Percentiles rank a stretch among this genome's conserved stretches.
phyloP scores from a whole-genome alignment of 1,284 basidiomycete species.

The Irpex sp. region DNA sequence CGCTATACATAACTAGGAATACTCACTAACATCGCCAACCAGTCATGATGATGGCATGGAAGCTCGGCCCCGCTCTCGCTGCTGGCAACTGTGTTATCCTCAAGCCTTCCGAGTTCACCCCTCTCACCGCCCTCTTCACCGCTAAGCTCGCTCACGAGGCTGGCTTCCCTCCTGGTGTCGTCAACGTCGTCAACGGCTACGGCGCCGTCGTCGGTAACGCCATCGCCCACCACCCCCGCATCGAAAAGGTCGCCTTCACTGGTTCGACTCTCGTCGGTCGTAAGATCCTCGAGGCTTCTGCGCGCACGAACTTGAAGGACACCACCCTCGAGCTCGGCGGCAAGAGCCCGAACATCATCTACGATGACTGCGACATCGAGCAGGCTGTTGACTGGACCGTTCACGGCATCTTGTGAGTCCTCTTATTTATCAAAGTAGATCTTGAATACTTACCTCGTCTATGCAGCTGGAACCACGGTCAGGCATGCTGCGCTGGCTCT shows the following conservation, averaged over 20 bases:
- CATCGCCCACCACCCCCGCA: constrained; percentile 58
- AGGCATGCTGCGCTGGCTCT: constrained; percentile 83
- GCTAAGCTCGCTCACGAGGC: constrained; percentile 45
- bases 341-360: constrained; percentile 82
- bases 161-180: constrained; percentile 67
- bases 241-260: constrained; percentile 76
- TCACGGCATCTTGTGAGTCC: constrained; percentile 65
- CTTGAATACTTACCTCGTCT: background rate
- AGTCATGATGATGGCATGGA: constrained; percentile 80
- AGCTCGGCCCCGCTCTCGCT: constrained; percentile 82
- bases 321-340: constrained; percentile 93
- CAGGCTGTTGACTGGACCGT: constrained; percentile 80
- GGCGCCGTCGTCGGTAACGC: constrained; percentile 66
- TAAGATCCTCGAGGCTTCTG: constrained; percentile 80
- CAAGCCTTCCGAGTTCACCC: constrained; percentile 91
- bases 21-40: background rate
- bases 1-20: background rate
- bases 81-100: constrained; percentile 81
- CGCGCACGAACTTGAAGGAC: constrained; percentile 83
- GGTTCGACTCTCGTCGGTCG: constrained; percentile 80
- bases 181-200: constrained; percentile 70
- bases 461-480: constrained; percentile 73
- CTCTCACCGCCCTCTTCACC: constrained; percentile 72
- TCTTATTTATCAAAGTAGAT: background rate
- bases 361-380: constrained; percentile 72